Conservation (phyloP, 1,284 basidiomycete species). For the Abortiporus biennis region DNA sequence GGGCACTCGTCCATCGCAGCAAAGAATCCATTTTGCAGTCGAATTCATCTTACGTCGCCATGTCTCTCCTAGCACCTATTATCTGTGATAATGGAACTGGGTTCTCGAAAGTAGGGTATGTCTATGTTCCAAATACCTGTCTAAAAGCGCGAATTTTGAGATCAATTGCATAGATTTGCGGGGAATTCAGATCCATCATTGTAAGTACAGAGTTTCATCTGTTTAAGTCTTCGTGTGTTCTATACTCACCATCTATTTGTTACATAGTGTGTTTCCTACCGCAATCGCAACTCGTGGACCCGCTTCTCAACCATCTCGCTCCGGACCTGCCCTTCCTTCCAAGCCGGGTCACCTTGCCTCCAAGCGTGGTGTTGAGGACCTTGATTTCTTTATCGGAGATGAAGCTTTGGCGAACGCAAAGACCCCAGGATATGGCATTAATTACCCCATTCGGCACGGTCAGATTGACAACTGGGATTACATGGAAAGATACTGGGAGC, state of each 20-base stretch:
- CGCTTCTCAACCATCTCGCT: conserved; percentile 50
- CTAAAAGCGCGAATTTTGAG: conserved; percentile 13
- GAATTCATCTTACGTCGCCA: no score
- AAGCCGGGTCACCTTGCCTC: conserved; percentile 93
- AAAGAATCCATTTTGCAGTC: no score
- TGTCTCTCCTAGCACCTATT: conserved; percentile 83
- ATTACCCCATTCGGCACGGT: conserved; percentile 97
- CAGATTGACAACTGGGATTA: conserved; percentile 99
- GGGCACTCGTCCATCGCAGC: no score
- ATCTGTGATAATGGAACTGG: conserved; percentile 98
- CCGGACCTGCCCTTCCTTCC: conserved; percentile 67
- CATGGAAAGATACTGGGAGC: conserved; percentile 99
- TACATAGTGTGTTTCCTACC: conserved; percentile 83
- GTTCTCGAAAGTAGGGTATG: conserved; percentile 94
- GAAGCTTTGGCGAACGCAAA: conserved; percentile 95
- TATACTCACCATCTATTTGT: conserved; percentile 4
- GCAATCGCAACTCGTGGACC: conserved; percentile 86
- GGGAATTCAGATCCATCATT: conserved; percentile 99
- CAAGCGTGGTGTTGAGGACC: conserved; percentile 97
- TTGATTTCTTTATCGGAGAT: conserved; percentile 99
- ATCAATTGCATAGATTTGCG: conserved; percentile 68
- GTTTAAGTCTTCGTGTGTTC: not conserved
- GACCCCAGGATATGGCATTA: conserved; percentile 85
- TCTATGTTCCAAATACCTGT: conserved; percentile 10
- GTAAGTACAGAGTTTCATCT: conserved; percentile 37